These are phyloP conservation scores for Parafenestella ontariensis DNA, from an alignment of 2,329 filamentous ascomycete genomes.

Conservation along the genomic window DNA sequence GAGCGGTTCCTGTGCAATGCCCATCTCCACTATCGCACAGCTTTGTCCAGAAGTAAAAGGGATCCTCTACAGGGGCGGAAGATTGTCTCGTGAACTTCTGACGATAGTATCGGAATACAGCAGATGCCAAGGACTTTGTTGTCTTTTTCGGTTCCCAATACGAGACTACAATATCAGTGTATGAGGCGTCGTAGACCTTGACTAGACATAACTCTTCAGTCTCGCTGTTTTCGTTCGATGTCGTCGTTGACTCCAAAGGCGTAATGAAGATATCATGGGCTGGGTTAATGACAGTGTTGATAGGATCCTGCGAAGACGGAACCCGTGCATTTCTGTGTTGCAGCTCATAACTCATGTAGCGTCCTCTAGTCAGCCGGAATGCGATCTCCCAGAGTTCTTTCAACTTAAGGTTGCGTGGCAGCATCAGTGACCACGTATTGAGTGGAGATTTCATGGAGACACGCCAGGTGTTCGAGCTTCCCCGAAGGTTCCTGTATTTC, in stretches of 20 bases:
- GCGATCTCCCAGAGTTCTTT: slow-evolving; percentile 13
- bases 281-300: background rate
- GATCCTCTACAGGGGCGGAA: background rate
- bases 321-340: slow-evolving; percentile 6
- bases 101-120: slow-evolving; percentile 15
- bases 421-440: slow-evolving; percentile 12
- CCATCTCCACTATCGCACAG: background rate
- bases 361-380: slow-evolving; percentile 15
- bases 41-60: too few species aligned
- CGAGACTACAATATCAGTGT: background rate
- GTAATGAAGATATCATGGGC: slow-evolving; percentile 7
- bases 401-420: slow-evolving; percentile 3
- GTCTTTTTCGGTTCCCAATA: slow-evolving; percentile 19
- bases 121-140: slow-evolving; percentile 12
- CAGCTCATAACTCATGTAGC: slow-evolving; percentile 13
- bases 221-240: background rate
- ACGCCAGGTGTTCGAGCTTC: background rate
- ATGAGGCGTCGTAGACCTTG: slow-evolving; percentile 9
- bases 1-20: too few species aligned
- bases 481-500: background rate
- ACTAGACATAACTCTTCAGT: slow-evolving; percentile 12
- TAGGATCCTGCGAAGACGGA: background rate
- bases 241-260: background rate
- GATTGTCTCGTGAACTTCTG: slow-evolving; percentile 5
- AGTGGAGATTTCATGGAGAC: slow-evolving; percentile 19